Conservation (phyloP, 2,329 filamentous ascomycete genomes). For the Scorias spongiosa region DNA sequence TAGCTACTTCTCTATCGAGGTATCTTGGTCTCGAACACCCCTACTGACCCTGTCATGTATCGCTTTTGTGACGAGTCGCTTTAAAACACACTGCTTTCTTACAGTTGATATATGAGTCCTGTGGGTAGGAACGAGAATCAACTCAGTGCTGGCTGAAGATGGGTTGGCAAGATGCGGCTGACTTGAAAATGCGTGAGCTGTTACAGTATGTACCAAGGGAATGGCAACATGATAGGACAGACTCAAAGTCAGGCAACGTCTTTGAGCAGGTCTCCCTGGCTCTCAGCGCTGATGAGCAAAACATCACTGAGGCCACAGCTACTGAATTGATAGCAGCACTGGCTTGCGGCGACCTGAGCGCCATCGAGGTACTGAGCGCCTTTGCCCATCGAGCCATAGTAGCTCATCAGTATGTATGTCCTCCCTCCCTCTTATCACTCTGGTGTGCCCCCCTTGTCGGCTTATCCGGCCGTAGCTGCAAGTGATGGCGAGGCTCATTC, state of each 20-base stretch:
- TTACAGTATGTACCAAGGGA: slow-evolving; percentile 27
- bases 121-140: too few relatives aligned
- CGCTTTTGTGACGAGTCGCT: too few relatives aligned
- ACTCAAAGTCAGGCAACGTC: slow-evolving; percentile 2
- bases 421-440: background rate
- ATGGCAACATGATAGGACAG: slow-evolving; percentile 24
- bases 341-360: background rate
- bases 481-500: too few relatives aligned
- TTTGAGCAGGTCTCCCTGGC: slow-evolving; percentile 19
- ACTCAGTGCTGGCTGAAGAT: too few relatives aligned
- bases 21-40: too few relatives aligned
- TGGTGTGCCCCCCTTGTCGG: background rate
- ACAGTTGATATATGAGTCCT: too few relatives aligned
- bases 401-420: slow-evolving; percentile 15
- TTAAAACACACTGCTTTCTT: too few relatives aligned
- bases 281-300: slow-evolving; percentile 25
- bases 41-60: too few relatives aligned
- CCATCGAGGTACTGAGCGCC: slow-evolving; percentile 16
- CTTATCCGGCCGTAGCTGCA: background rate
- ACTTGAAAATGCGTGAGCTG: slow-evolving; percentile 23
- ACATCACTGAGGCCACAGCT: too few relatives aligned
- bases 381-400: slow-evolving; percentile 26
- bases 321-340: background rate
- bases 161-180: too few relatives aligned
- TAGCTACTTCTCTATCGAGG: too few relatives aligned